Base-by-base conservation (phyloP, 208 protist species). In the Trypanosoma grayi region DNA sequence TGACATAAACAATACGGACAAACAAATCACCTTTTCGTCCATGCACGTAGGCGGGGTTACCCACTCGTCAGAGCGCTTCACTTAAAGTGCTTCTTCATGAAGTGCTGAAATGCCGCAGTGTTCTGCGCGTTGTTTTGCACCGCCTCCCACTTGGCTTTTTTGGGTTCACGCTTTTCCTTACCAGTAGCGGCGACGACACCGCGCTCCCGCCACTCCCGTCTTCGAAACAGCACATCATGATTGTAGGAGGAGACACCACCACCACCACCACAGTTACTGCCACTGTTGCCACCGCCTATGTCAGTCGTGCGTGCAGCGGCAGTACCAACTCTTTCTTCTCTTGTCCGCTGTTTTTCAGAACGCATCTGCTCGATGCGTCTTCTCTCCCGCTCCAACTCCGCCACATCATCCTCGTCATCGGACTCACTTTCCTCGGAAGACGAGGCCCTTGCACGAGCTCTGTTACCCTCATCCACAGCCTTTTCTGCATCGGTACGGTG, bases 41-140 rank as follows among this genome's bases (percentile, higher is more conserved):
- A n/a, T n/a, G n/a, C n/a, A n/a, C n/a, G n/a, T n/a, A n/a, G n/a
- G n/a, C n/a, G n/a, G n/a, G n/a, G n/a, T n/a, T n/a, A n/a, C n/a
- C n/a, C n/a, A n/a, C n/a, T n/a, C n/a, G n/a, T n/a, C n/a, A n/a
- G n/a, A n/a, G n/a, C n/a, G n/a, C 39, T 40, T 54, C 46, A 90
- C 34, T 85, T 85, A 57, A 90, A 90, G 67, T 78, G 70, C 36
- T 71, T 68, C 64, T 81, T 79, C 74, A 90, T 87, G 47, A 86
- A 90, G 45, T 87, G 72, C 31, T 66, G 52, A 53, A 73, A 83
- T 5, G 75, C 60, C 7, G 51, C 62, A 11, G 79, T 85, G 11
- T 72, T 33, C 50, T 85, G 79, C 7, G 72, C 79, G 60, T 75
- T 69, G 60, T 90, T 90, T 18, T 62, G 40, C 22, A 85, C 79